These are phyloP conservation scores for Solioccasus polychromus DNA, from an alignment of 768 basidiomycete genomes.

Conservation along the genomic window DNA sequence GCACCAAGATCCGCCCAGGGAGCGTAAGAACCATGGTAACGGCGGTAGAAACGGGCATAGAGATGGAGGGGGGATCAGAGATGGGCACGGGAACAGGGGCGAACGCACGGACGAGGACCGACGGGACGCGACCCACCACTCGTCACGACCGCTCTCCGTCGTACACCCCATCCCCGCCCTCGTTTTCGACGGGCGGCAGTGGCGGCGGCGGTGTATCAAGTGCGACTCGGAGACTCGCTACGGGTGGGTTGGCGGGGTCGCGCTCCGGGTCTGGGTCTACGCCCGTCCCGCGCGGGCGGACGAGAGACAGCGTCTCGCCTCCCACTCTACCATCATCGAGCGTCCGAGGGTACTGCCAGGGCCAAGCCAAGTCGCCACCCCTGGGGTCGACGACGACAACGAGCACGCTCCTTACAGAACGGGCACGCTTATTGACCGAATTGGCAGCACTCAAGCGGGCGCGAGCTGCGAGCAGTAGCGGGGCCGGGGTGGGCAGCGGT, in stretches of 20 bases:
- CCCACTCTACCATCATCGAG: neutral
- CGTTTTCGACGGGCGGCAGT: slow-evolving; percentile 7
- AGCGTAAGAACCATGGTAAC: neutral
- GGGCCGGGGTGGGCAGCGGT: too few species aligned
- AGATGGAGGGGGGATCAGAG: too few species aligned
- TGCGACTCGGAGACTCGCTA: neutral
- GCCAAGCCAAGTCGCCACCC: neutral
- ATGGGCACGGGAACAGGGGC: neutral
- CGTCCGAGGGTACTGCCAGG: too few species aligned
- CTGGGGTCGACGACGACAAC: slow-evolving; percentile 40
- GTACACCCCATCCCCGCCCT: slow-evolving; percentile 18
- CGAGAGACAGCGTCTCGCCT: neutral
- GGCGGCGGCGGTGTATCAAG: neutral
- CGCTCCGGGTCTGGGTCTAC: too few species aligned
- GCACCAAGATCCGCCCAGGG: neutral
- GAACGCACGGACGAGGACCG: too few species aligned
- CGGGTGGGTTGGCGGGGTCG: neutral
- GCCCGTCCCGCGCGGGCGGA: too few species aligned
- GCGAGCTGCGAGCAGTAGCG: too few species aligned
- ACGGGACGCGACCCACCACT: neutral
- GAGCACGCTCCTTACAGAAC: slow-evolving; percentile 52
- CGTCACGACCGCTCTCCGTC: slow-evolving; percentile 12
- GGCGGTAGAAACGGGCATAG: neutral
- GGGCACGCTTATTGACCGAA: slow-evolving; percentile 53
- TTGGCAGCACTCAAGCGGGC: slow-evolving; percentile 44